Evolutionary conservation across 2,329 filamentous ascomycete genomes (phyloP).

Genomic region (Pseudogymnoascus sp.): DNA sequence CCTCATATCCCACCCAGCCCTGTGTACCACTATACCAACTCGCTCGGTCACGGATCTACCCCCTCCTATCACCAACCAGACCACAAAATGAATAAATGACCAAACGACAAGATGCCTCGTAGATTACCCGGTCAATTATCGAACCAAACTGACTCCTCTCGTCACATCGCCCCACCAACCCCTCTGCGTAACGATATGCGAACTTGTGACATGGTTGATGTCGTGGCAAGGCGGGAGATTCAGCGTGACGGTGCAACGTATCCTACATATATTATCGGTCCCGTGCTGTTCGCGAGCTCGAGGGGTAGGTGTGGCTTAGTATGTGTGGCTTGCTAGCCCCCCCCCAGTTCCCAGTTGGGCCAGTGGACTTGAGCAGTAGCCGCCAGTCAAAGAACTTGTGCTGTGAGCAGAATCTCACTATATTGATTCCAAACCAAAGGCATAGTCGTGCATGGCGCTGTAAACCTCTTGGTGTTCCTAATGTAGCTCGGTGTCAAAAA

Average conservation of each 20-base stretch:
- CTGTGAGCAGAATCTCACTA: neutral
- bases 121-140: neutral
- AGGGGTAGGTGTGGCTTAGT: neutral
- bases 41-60: too few relatives aligned
- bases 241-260: neutral
- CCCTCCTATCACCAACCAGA: neutral
- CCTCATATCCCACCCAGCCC: neutral
- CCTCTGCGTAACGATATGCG: neutral
- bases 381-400: neutral
- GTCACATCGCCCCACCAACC: neutral
- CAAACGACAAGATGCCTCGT: neutral
- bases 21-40: neutral
- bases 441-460: neutral
- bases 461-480: neutral
- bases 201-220: neutral
- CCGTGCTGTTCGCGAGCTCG: neutral
- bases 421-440: neutral
- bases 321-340: neutral
- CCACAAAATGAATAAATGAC: neutral
- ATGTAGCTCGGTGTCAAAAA: neutral
- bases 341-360: too few relatives aligned
- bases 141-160: neutral
- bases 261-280: neutral
- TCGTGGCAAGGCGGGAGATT: neutral
- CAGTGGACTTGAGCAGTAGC: neutral